Conservation (phyloP, 306 rosid species). For the Aeschynomene evenia region DNA sequence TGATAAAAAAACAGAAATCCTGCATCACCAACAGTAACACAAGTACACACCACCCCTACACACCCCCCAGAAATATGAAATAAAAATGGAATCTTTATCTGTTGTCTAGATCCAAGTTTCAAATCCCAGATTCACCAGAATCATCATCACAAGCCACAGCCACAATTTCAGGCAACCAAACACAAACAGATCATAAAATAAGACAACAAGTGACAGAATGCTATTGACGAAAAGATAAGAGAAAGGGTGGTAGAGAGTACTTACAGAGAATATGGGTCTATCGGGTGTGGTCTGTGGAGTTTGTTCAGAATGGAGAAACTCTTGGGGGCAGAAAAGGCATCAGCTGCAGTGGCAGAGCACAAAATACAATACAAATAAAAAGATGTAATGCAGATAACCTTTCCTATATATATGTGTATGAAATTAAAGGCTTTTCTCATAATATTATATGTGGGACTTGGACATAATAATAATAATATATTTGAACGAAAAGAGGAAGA, state of each 20-base stretch:
- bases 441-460: slow-evolving; percentile 17
- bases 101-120: slow-evolving; percentile 9
- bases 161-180: neutral
- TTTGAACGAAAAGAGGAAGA: neutral
- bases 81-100: neutral
- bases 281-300: neutral
- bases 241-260: slow-evolving; percentile 20
- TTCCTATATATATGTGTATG: slow-evolving; percentile 28
- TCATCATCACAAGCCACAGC: too few relatives aligned
- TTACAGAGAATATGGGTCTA: slow-evolving; percentile 36
- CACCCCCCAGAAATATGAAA: neutral
- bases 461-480: neutral
- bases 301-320: slow-evolving; percentile 25
- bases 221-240: neutral
- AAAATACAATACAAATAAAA: neutral
- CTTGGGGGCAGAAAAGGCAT: slow-evolving; percentile 32
- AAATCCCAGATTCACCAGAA: slow-evolving; percentile 11
- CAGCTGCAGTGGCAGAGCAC: slow-evolving; percentile 10
- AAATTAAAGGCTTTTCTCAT: neutral
- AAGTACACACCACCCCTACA: neutral
- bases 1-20: neutral
- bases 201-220: slow-evolving; percentile 15
- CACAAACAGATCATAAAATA: slow-evolving; percentile 28
- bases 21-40: neutral
- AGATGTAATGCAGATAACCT: slow-evolving; percentile 10